These are phyloP conservation scores for Pythium myriotylum DNA, from an alignment of 352 stramenopile species.

Conservation along the genomic window DNA sequence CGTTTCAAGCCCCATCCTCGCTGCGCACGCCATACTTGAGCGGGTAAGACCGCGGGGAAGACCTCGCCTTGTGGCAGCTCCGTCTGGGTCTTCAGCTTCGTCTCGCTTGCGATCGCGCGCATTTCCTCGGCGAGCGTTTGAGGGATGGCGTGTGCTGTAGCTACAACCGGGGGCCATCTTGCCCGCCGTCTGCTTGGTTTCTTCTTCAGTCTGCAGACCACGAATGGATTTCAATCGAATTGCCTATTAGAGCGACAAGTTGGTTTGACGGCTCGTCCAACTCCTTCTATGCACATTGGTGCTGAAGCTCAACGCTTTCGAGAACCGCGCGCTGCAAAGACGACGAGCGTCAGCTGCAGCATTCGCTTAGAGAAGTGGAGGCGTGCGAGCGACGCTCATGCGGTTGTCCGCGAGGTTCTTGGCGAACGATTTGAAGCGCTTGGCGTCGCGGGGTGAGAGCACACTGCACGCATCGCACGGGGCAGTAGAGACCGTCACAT, in stretches of 20 bases:
- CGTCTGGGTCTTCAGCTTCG: slow-evolving; percentile 82
- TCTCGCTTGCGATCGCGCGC: slow-evolving; percentile 69
- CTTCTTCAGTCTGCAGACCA: slow-evolving; percentile 83
- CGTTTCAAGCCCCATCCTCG: slow-evolving; percentile 92
- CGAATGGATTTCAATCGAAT: slow-evolving; percentile 84
- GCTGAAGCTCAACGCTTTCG: slow-evolving; percentile 93
- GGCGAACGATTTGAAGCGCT: slow-evolving; percentile 98
- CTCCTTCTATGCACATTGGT: slow-evolving; percentile 93
- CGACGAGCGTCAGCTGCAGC: slow-evolving; percentile 90
- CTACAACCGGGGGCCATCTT: slow-evolving; percentile 59
- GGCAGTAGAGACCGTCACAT: too few species aligned
- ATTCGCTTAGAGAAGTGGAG: slow-evolving; percentile 97
- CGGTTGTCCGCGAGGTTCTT: slow-evolving; percentile 99
- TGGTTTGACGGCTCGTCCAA: slow-evolving; percentile 95
- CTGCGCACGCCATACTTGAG: slow-evolving; percentile 96
- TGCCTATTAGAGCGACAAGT: slow-evolving; percentile 98
- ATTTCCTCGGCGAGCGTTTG: slow-evolving; percentile 85
- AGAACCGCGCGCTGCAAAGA: slow-evolving; percentile 96
- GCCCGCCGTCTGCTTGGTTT: slow-evolving; percentile 63
- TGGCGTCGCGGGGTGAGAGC: slow-evolving; percentile 96
- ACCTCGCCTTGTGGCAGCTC: slow-evolving; percentile 77
- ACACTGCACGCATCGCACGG: too few species aligned
- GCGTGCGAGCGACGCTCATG: slow-evolving; percentile 96
- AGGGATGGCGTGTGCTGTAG: slow-evolving; percentile 79
- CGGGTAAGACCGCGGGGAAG: too few species aligned